These are phyloP conservation scores for Brassica nigra DNA, from an alignment of 345 rosid species.

Conservation along the genomic window DNA sequence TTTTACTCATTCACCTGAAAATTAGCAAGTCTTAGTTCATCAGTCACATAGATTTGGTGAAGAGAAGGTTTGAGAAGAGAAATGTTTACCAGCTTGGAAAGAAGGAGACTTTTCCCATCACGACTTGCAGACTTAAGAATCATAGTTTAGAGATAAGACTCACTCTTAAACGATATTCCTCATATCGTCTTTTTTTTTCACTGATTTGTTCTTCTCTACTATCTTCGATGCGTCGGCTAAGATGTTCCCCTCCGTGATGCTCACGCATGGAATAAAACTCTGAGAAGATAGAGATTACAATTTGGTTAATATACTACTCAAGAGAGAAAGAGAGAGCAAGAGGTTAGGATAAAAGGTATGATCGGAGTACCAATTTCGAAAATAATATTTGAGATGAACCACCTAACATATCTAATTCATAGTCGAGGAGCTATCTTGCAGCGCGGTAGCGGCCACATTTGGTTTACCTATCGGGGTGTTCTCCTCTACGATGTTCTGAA, in stretches of 20 bases:
- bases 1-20: neutral
- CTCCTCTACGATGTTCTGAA: neutral
- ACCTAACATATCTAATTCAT: neutral
- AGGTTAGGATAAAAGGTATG: neutral
- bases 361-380: neutral
- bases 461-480: neutral
- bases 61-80: neutral
- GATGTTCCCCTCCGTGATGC: neutral
- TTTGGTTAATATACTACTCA: neutral
- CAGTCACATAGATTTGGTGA: neutral
- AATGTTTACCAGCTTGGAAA: neutral
- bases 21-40: neutral
- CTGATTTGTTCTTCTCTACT: neutral
- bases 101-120: neutral
- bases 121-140: neutral
- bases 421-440: neutral
- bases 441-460: neutral
- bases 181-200: neutral
- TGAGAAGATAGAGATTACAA: neutral
- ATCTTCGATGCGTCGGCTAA: neutral
- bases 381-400: neutral
- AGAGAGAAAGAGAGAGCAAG: neutral
- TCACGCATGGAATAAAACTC: neutral
- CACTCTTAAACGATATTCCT: neutral
- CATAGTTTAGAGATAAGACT: neutral